A percentile compares a stretch with the other conserved stretches of the same genome.
Conservation (phyloP, 352 stramenopile species). For the Pythium periplocum region DNA sequence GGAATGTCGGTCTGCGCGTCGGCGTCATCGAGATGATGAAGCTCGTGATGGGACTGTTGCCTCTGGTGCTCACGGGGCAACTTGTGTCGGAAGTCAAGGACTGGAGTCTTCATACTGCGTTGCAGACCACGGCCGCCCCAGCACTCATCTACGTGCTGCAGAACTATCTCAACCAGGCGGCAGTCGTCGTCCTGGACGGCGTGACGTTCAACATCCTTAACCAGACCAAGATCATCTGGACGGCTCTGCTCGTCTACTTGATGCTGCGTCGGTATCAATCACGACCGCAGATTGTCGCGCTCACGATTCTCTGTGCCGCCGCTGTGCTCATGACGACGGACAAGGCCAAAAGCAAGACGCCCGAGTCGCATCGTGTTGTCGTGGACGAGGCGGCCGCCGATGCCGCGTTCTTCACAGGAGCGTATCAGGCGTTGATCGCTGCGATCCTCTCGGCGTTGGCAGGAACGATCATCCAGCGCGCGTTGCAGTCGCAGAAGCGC, state of each 20-base stretch:
- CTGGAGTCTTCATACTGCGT: slow-evolving; percentile 46
- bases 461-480: slow-evolving; percentile 72
- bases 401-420: slow-evolving; percentile 52
- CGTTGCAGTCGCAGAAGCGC: slow-evolving; percentile 59
- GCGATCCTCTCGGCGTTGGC: slow-evolving; percentile 69
- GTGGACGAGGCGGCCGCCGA: slow-evolving; percentile 17
- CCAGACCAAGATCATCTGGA: slow-evolving; percentile 89
- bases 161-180: slow-evolving; percentile 78
- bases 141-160: slow-evolving; percentile 82
- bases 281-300: slow-evolving; percentile 55
- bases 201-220: slow-evolving; percentile 86
- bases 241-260: slow-evolving; percentile 73
- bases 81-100: slow-evolving; percentile 51
- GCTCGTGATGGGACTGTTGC: slow-evolving; percentile 52
- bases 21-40: slow-evolving; percentile 76
- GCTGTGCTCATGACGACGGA: slow-evolving; percentile 74
- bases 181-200: slow-evolving; percentile 68
- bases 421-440: slow-evolving; percentile 65
- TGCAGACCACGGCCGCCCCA: slow-evolving; percentile 61
- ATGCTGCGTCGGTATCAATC: slow-evolving; percentile 71
- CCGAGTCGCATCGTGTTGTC: slow-evolving; percentile 2
- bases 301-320: slow-evolving; percentile 60
- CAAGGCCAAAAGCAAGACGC: slow-evolving; percentile 6
- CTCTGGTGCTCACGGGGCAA: slow-evolving; percentile 45
- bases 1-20: slow-evolving; percentile 62